Conservation (phyloP, 345 rosid species). For the Clarkia xantiana region DNA sequence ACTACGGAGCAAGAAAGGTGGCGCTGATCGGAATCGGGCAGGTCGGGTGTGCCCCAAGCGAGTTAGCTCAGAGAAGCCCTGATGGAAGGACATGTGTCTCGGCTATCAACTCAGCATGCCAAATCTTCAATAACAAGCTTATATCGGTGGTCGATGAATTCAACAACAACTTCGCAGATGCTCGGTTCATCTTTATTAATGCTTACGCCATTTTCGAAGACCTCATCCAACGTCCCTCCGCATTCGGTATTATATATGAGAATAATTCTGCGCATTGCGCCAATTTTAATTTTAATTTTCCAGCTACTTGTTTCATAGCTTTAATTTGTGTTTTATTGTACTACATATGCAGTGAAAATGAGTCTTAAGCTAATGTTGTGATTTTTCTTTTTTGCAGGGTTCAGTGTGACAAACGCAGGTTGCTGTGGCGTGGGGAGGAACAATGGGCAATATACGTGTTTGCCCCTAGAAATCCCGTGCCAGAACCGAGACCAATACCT, state of each 20-base stretch:
- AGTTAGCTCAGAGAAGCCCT: slow-evolving; percentile 45
- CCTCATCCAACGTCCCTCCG: slow-evolving; percentile 28
- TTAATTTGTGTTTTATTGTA: no score
- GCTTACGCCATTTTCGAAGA: slow-evolving; percentile 69
- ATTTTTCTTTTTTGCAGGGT: slow-evolving; percentile 22
- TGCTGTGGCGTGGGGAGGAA: slow-evolving; percentile 75
- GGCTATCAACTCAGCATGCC: slow-evolving; percentile 44
- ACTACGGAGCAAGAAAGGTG: slow-evolving; percentile 71
- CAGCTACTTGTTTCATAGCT: no score
- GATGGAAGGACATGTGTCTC: slow-evolving; percentile 55
- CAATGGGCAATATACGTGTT: slow-evolving; percentile 68
- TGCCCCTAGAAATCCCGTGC: slow-evolving; percentile 52
- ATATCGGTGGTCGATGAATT: slow-evolving; percentile 47
- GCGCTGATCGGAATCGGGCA: slow-evolving; percentile 67
- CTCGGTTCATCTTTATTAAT: slow-evolving; percentile 50
- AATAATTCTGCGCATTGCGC: background rate
- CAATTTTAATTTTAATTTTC: no score
- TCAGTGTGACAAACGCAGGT: slow-evolving; percentile 39
- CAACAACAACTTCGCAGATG: slow-evolving; percentile 38
- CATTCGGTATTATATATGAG: slow-evolving; percentile 21
- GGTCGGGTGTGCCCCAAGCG: slow-evolving; percentile 81
- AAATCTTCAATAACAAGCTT: slow-evolving; percentile 60
- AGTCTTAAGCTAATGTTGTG: no score
- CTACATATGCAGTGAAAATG: no score
- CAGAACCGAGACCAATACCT: slow-evolving; percentile 31